Evolutionary conservation across 140 eudicot genomes (phyloP), one percentile per base, ranked within the genome.

Genomic region (Oenanthe javanica): DNA sequence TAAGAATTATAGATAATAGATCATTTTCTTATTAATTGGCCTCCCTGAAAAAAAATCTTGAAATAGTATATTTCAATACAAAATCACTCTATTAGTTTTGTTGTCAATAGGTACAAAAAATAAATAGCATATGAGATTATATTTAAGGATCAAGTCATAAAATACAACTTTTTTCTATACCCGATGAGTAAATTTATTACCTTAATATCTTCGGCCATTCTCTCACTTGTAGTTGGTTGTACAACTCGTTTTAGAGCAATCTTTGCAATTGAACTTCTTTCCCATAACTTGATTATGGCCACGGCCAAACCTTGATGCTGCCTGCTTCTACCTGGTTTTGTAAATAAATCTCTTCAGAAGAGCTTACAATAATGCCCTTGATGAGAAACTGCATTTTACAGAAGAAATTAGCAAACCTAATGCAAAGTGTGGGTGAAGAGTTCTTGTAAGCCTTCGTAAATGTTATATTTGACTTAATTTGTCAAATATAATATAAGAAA

Each of bases 121-220:
- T n/a, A 6, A 19, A n/a, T 8, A 59, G 36, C 36, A 7, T 19
- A 59, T n/a, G 31, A 11, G n/a, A 8, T 7, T 59, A 21, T 59
- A 18, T 59, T 25, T 11, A 1, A 7, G 11, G 11, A 25, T 75
- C 15, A 3, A 46, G 4, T 21, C 14, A 46, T 14, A 16, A 21
- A 8, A 48, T 11, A 48, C 9, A 75, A 75, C 9, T 48, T 4
- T 16, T 1, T 5, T 57, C 63, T 4, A 23, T n/a, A 47, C 19
- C 18, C 8, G 1, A 12, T 48, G 5, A 13, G 9, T 47, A 74
- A 47, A 46, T 81, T 82, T 79, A 50, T 64, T 79, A 94, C 98
- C 96, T 94, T 94, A 61, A 94, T 87, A 67, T 94, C 98, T 91
- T 94, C 98, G 38, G 97, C 96, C 97, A 94, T 94, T 84, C 96